Percentiles rank a stretch among this genome's conserved stretches.
Conservation (phyloP, 164 flowering plant species). For the Macadamia integrifolia region DNA sequence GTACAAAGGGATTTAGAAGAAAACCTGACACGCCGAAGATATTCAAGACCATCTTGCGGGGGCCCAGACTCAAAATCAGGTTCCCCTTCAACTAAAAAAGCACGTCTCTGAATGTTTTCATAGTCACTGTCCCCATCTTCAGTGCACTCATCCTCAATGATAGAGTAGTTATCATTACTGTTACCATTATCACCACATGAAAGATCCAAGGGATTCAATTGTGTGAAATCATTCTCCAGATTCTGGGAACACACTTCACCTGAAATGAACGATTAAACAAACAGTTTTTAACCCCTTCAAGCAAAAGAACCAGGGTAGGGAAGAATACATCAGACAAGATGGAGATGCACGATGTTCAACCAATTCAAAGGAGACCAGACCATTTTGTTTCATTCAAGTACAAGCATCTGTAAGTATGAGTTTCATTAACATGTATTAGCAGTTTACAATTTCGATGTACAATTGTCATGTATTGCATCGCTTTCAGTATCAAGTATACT, state of each 20-base stretch:
- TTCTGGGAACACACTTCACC: slow-evolving; percentile 24
- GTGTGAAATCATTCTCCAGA: slow-evolving; percentile 18
- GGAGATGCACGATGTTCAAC: slow-evolving; percentile 5
- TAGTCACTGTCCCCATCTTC: slow-evolving; percentile 60
- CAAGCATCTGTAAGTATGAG: neutral
- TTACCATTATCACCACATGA: slow-evolving; percentile 8
- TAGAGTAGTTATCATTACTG: slow-evolving; percentile 16
- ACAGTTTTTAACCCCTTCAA: neutral
- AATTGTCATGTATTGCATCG: neutral
- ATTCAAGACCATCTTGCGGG: slow-evolving; percentile 91
- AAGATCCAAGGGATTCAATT: slow-evolving; percentile 8
- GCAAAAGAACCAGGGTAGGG: neutral
- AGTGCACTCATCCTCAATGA: slow-evolving; percentile 24
- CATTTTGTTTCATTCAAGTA: slow-evolving; percentile 1
- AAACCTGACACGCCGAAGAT: slow-evolving; percentile 95
- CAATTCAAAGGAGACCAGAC: neutral
- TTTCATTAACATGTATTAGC: neutral
- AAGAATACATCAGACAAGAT: slow-evolving; percentile 5
- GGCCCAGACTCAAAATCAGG: slow-evolving; percentile 94
- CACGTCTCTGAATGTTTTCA: slow-evolving; percentile 65
- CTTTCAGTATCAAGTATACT: slow-evolving; percentile 10
- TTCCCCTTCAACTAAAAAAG: slow-evolving; percentile 86
- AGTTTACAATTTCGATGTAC: neutral
- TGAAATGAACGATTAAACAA: slow-evolving; percentile 19
- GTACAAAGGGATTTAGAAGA: neutral